Conservation (phyloP, 495 filamentous ascomycete genomes). For the Xylaria grammica region DNA sequence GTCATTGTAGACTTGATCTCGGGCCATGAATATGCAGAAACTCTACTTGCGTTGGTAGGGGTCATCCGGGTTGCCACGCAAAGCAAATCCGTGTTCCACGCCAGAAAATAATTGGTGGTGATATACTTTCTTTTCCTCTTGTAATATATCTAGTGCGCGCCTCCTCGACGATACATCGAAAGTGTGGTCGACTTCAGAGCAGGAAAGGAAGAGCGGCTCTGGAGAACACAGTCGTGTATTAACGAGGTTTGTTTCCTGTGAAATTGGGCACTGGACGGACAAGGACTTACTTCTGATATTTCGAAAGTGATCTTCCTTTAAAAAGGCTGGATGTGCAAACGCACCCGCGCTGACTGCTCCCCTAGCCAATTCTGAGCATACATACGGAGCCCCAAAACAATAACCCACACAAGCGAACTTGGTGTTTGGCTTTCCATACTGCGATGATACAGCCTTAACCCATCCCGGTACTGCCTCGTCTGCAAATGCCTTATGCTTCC, state of each 20-base stretch:
- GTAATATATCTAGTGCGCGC: slow-evolving; percentile 63
- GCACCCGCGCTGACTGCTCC: slow-evolving; percentile 37
- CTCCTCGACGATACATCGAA: slow-evolving; percentile 64
- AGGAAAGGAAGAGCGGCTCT: slow-evolving; percentile 36
- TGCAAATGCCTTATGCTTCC: slow-evolving; percentile 43
- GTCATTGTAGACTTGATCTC: neutral
- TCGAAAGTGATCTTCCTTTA: slow-evolving; percentile 45
- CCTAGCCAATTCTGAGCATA: slow-evolving; percentile 38
- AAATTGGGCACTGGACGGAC: neutral
- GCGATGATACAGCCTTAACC: slow-evolving; percentile 34
- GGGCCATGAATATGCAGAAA: neutral
- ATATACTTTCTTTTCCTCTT: slow-evolving; percentile 59
- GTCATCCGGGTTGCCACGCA: slow-evolving; percentile 61
- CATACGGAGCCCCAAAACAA: slow-evolving; percentile 51
- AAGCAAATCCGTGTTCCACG: slow-evolving; percentile 69
- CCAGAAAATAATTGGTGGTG: slow-evolving; percentile 68
- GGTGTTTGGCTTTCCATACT: slow-evolving; percentile 37
- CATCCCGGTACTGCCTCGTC: slow-evolving; percentile 41
- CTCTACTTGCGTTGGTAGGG: slow-evolving; percentile 32
- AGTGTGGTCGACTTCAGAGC: slow-evolving; percentile 62
- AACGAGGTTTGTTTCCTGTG: slow-evolving; percentile 2
- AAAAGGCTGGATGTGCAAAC: slow-evolving; percentile 47
- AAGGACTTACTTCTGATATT: slow-evolving; percentile 29
- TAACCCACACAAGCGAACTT: slow-evolving; percentile 48
- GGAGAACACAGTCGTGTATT: neutral